Conservation (phyloP, 2,329 filamentous ascomycete genomes). For the Septoria petroselini region DNA sequence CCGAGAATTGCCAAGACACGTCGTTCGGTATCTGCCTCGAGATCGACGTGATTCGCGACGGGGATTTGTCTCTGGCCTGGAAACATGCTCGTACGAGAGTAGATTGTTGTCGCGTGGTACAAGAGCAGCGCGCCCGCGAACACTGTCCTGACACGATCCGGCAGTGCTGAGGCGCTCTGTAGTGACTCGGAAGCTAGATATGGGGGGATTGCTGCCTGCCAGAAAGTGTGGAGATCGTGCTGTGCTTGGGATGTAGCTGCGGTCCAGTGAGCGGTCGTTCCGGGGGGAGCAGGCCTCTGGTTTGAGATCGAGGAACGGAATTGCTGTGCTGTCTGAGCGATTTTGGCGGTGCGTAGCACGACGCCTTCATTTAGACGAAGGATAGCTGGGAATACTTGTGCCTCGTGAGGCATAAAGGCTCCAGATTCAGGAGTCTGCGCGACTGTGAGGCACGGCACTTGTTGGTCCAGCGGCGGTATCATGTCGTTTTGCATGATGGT, state of each 20-base stretch:
- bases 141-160: conserved; percentile 27
- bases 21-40: conserved; percentile 45
- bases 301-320: conserved; percentile 40
- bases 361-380: conserved; percentile 48
- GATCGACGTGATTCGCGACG: conserved; percentile 33
- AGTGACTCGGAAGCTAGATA: conserved; percentile 28
- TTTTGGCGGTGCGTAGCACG: conserved; percentile 44
- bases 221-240: conserved; percentile 31
- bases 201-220: conserved; percentile 32
- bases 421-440: conserved; percentile 21
- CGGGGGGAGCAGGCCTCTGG: conserved; percentile 20
- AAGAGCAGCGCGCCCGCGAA: conserved; percentile 48
- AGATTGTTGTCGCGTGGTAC: conserved; percentile 50
- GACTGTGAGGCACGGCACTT: conserved; percentile 20
- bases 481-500: conserved; percentile 49
- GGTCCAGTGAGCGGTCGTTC: conserved; percentile 30
- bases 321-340: conserved; percentile 45
- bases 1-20: conserved; percentile 48
- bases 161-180: conserved; percentile 34
- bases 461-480: conserved; percentile 42
- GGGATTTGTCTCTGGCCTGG: conserved; percentile 46
- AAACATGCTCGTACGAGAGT: conserved; percentile 55
- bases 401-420: conserved; percentile 25
- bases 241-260: conserved; percentile 30
- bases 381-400: conserved; percentile 37